Conservation (phyloP, 2,329 filamentous ascomycete genomes). For the Xylaria sp. region DNA sequence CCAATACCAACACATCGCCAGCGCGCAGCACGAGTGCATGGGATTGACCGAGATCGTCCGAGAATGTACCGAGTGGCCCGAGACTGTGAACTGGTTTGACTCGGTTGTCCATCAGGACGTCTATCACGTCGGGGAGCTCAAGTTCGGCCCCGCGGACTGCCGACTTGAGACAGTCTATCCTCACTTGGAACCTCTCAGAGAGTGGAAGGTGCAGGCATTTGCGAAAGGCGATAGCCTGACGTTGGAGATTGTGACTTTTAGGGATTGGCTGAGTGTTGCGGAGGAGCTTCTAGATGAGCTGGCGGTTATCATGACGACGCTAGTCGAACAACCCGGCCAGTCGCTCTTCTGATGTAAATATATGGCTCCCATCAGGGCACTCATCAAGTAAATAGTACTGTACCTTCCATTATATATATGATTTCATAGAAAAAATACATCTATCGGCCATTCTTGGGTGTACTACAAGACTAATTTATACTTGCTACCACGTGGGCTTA, state of each 20-base stretch:
- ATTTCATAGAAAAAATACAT: too few species aligned
- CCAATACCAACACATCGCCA: conserved; percentile 68
- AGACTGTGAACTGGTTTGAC: conserved; percentile 60
- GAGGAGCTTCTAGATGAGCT: conserved; percentile 63
- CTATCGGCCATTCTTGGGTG: too few species aligned
- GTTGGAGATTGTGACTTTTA: conserved; percentile 70
- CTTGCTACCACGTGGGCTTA: too few species aligned
- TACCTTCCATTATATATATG: neutral
- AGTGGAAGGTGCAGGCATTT: conserved; percentile 72
- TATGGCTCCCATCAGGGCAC: too few species aligned
- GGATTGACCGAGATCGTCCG: conserved; percentile 65
- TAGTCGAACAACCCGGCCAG: conserved; percentile 54
- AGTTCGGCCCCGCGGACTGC: conserved; percentile 52
- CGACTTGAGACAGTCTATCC: conserved; percentile 70
- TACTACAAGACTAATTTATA: too few species aligned
- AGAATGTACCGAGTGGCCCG: conserved; percentile 59
- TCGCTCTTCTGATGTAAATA: conserved; percentile 44
- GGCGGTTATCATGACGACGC: conserved; percentile 53
- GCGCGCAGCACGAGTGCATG: conserved; percentile 65
- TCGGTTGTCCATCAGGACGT: conserved; percentile 70
- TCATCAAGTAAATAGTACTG: neutral
- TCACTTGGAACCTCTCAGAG: conserved; percentile 64
- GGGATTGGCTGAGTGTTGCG: conserved; percentile 65
- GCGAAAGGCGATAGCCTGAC: conserved; percentile 62
- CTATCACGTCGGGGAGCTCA: conserved; percentile 68